Conservation (phyloP, 495 filamentous ascomycete species). For the Aspergillus affinis region DNA sequence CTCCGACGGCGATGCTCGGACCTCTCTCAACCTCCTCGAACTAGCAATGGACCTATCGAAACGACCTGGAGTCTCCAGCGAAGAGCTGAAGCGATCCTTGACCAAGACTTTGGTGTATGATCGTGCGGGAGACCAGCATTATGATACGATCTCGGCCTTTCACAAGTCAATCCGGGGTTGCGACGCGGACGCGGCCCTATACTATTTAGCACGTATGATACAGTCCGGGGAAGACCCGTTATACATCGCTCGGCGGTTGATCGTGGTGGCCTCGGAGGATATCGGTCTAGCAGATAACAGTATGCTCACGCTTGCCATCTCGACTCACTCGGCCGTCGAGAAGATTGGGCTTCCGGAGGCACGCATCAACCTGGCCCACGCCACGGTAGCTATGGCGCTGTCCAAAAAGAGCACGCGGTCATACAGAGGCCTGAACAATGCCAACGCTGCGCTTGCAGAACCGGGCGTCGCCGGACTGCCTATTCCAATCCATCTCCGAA, state of each 20-base stretch:
- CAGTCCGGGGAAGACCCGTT: constrained; percentile 92
- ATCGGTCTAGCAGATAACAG: constrained; percentile 88
- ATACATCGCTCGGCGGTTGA: constrained; percentile 86
- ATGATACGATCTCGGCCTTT: constrained; percentile 91
- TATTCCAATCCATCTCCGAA: constrained; percentile 83
- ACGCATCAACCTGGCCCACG: constrained; percentile 87
- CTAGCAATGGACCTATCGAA: constrained; percentile 69
- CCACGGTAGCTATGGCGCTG: constrained; percentile 75
- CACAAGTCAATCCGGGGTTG: constrained; percentile 93
- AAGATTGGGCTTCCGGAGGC: constrained; percentile 94
- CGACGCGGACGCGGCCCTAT: constrained; percentile 81
- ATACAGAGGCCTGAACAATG: constrained; percentile 81
- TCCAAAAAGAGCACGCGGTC: constrained; percentile 83
- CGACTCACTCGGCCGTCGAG: constrained; percentile 80
- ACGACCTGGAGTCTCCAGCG: constrained; percentile 53
- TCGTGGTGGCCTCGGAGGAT: constrained; percentile 90
- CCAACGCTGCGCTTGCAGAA: constrained; percentile 69
- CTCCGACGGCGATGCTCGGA: constrained; percentile 88
- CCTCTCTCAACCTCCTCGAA: constrained; percentile 88
- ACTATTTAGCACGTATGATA: constrained; percentile 96
- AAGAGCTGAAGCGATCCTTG: constrained; percentile 71
- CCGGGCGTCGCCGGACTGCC: constrained; percentile 77
- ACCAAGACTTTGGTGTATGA: constrained; percentile 95
- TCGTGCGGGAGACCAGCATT: constrained; percentile 91
- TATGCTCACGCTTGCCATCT: constrained; percentile 79